Evolutionary conservation across 345 rosid species (phyloP).

Genomic region (Limnanthes douglasii): DNA sequence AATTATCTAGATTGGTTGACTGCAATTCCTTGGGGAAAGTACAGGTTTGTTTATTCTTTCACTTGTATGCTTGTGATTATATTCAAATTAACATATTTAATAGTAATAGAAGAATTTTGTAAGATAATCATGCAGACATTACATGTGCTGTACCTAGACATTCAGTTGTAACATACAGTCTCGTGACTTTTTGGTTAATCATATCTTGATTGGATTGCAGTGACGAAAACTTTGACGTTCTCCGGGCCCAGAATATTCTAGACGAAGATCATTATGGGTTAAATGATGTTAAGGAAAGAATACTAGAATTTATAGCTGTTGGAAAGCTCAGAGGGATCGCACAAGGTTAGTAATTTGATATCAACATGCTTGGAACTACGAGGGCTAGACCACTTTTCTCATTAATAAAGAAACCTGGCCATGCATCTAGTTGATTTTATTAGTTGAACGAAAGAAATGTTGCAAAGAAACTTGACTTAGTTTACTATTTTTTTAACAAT

Average conservation of each 20-base stretch:
- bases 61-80: no score
- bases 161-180: no score
- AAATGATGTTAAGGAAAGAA: constrained; percentile 93
- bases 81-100: no score
- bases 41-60: constrained; percentile 41
- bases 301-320: constrained; percentile 95
- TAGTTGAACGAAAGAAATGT: constrained; percentile 3
- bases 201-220: no score
- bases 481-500: constrained; percentile 9
- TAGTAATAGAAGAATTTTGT: no score
- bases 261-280: constrained; percentile 99
- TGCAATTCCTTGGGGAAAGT: constrained; percentile 90
- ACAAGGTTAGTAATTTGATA: constrained; percentile 85
- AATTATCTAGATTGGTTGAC: constrained; percentile 99
- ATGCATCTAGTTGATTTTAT: constrained; percentile 7
- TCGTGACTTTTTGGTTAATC: no score
- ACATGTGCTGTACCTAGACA: no score
- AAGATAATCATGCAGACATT: no score
- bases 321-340: constrained; percentile 97
- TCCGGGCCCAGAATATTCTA: constrained; percentile 73
- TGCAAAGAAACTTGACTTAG: no score
- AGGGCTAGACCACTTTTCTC: no score
- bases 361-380: no score
- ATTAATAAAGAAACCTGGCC: no score
- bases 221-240: constrained; percentile 92